Evolutionary conservation across 192 early-diverging fungal species (phyloP).

Genomic region (Backusella macrospora): DNA sequence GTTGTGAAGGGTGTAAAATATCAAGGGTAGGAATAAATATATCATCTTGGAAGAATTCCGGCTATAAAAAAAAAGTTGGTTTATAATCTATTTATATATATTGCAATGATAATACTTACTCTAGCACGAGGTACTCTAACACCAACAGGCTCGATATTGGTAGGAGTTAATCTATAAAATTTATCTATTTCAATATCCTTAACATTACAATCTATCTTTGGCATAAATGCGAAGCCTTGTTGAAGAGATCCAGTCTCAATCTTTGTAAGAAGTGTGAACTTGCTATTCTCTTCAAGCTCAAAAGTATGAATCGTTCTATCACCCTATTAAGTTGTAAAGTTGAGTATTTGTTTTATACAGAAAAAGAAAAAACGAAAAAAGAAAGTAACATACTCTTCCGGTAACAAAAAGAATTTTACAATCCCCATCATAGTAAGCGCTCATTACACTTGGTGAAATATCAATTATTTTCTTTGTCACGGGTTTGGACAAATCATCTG

Average conservation of each 20-base stretch:
- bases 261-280: slow-evolving; percentile 51
- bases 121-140: slow-evolving; percentile 77
- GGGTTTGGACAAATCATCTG: slow-evolving; percentile 40
- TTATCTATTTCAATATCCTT: slow-evolving; percentile 69
- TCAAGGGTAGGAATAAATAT: slow-evolving; percentile 73
- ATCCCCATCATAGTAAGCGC: slow-evolving; percentile 71
- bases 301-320: slow-evolving; percentile 78
- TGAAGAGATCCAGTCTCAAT: slow-evolving; percentile 62
- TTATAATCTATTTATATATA: neutral
- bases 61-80: slow-evolving; percentile 34
- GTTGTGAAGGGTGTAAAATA: slow-evolving; percentile 49
- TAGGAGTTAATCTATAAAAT: slow-evolving; percentile 68
- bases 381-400: slow-evolving; percentile 49
- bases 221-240: slow-evolving; percentile 72
- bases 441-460: slow-evolving; percentile 75
- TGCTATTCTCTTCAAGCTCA: slow-evolving; percentile 55
- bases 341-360: neutral
- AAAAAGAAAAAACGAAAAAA: neutral
- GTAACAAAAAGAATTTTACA: slow-evolving; percentile 67
- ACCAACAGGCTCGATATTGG: slow-evolving; percentile 70
- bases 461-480: slow-evolving; percentile 60
- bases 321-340: slow-evolving; percentile 42
- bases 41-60: slow-evolving; percentile 93
- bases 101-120: slow-evolving; percentile 24
- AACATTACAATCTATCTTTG: slow-evolving; percentile 70